A percentile compares a stretch with the other conserved stretches of the same genome.
phyloP scores from a whole-genome alignment of 1,139 yeast genomes.

The Saccharomyces hybrid region DNA sequence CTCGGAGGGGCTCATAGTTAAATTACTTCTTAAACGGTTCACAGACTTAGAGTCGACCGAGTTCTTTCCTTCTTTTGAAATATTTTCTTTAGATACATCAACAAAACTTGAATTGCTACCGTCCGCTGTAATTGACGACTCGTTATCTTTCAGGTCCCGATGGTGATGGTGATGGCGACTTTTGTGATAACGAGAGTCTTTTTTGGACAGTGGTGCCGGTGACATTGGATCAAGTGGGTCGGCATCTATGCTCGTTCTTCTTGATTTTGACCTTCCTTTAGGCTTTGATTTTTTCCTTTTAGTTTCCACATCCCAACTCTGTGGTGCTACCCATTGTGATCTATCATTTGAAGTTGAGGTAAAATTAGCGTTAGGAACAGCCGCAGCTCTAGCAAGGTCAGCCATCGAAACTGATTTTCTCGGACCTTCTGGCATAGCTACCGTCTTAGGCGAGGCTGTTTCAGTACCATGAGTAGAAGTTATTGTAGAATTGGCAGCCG shows the following conservation, averaged over 20 bases:
- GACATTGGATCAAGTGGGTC: not conserved
- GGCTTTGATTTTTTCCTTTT: conserved; percentile 18
- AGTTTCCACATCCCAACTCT: conserved; percentile 67
- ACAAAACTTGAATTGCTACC: not conserved
- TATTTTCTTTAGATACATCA: not conserved
- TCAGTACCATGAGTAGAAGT: conserved; percentile 1
- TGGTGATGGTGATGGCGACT: not conserved
- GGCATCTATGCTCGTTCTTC: conserved; percentile 7
- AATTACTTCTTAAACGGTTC: not conserved
- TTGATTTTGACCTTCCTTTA: conserved; percentile 11
- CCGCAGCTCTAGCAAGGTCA: conserved; percentile 20
- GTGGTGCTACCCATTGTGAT: conserved; percentile 60
- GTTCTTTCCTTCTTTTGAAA: not conserved
- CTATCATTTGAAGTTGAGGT: conserved; percentile 4
- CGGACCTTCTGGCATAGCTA: conserved; percentile 13
- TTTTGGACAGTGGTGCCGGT: not conserved
- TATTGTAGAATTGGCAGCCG: not conserved
- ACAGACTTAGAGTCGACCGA: not conserved
- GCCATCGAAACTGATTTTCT: conserved; percentile 23
- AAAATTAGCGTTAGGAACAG: conserved; percentile 11
- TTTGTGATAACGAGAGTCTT: conserved; percentile 2
- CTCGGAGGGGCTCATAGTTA: conserved; percentile 4
- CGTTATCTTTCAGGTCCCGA: not conserved
- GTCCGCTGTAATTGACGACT: not conserved
- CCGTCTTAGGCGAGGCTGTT: not conserved